phyloP scores from a whole-genome alignment of 2,329 filamentous ascomycete genomes.

The Aspergillus sojae region DNA sequence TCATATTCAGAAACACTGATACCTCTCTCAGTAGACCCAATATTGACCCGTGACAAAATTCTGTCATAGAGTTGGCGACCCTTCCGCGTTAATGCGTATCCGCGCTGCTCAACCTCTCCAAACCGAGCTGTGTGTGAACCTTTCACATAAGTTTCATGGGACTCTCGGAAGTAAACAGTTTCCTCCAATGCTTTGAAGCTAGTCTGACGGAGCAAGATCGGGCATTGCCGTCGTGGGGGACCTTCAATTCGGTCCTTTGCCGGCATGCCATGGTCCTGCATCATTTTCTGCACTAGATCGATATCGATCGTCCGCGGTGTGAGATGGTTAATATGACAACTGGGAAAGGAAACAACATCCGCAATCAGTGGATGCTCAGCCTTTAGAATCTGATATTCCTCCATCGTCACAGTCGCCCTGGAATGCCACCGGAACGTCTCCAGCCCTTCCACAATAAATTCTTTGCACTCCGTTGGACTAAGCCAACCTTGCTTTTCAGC shows the following conservation, averaged over 20 bases:
- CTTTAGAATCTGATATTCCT: conserved; percentile 48
- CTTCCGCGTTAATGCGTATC: conserved; percentile 51
- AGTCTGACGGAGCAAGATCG: conserved; percentile 56
- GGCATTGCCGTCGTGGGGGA: conserved; percentile 48
- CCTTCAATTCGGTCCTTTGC: conserved; percentile 57
- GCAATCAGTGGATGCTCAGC: conserved; percentile 52
- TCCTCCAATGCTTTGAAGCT: conserved; percentile 58
- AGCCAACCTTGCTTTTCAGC: conserved; percentile 38
- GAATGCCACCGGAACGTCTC: conserved; percentile 54
- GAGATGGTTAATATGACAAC: conserved; percentile 57
- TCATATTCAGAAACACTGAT: conserved; percentile 17
- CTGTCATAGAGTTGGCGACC: conserved; percentile 53
- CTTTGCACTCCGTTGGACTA: conserved; percentile 31
- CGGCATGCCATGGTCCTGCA: conserved; percentile 46
- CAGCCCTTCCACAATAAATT: conserved; percentile 49
- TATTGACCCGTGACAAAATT: conserved; percentile 36
- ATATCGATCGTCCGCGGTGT: conserved; percentile 57
- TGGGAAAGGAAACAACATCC: conserved; percentile 49
- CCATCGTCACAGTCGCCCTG: conserved; percentile 41
- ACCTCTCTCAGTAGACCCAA: conserved; percentile 10
- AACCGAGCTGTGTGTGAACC: conserved; percentile 55
- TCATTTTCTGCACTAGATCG: conserved; percentile 45
- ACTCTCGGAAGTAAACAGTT: conserved; percentile 43
- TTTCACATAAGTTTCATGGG: conserved; percentile 21
- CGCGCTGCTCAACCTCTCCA: conserved; percentile 58